Conservation (phyloP, 2,329 filamentous ascomycete species). For the Endocalyx cinctus region DNA sequence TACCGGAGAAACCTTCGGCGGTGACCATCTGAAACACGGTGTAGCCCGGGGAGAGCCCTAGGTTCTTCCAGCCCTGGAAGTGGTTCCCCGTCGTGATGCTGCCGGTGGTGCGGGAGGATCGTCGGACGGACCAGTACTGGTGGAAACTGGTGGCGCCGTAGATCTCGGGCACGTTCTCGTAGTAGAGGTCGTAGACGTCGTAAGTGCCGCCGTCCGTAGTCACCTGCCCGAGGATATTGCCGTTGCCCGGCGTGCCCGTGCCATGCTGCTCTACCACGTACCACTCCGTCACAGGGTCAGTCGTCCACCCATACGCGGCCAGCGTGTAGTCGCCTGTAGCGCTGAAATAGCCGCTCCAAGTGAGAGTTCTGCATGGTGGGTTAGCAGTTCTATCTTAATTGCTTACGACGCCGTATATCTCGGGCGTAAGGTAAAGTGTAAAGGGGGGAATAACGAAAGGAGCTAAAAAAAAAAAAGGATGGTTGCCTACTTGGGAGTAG, state of each 20-base stretch:
- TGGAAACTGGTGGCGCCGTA: slow-evolving; percentile 4
- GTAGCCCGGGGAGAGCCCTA: slow-evolving; percentile 1
- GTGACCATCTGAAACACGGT: slow-evolving; percentile 4
- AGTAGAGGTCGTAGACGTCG: slow-evolving; percentile 1
- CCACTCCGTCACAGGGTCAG: slow-evolving; percentile 1
- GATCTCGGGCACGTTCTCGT: slow-evolving; percentile 1
- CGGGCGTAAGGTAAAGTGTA: no score
- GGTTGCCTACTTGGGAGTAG: slow-evolving; percentile 1
- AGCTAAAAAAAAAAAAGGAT: no score
- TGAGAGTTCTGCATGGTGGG: slow-evolving; percentile 1
- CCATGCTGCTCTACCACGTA: slow-evolving; percentile 2
- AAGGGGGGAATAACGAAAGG: no score
- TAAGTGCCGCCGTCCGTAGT: slow-evolving; percentile 1
- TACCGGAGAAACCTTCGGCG: slow-evolving; percentile 3
- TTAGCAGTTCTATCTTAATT: no score
- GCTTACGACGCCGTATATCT: no score
- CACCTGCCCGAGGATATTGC: neutral
- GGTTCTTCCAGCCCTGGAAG: neutral
- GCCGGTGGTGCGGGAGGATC: neutral
- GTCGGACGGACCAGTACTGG: slow-evolving; percentile 2
- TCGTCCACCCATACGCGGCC: slow-evolving; percentile 3
- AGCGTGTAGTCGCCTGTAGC: slow-evolving; percentile 2
- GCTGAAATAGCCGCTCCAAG: slow-evolving; percentile 1
- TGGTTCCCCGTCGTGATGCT: slow-evolving; percentile 1
- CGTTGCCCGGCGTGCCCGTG: slow-evolving; percentile 2